A percentile compares a stretch with the other conserved stretches of the same genome.
Evolutionary conservation across 2,329 filamentous ascomycete genomes (phyloP).

Genomic region (Acrodontium crateriforme): DNA sequence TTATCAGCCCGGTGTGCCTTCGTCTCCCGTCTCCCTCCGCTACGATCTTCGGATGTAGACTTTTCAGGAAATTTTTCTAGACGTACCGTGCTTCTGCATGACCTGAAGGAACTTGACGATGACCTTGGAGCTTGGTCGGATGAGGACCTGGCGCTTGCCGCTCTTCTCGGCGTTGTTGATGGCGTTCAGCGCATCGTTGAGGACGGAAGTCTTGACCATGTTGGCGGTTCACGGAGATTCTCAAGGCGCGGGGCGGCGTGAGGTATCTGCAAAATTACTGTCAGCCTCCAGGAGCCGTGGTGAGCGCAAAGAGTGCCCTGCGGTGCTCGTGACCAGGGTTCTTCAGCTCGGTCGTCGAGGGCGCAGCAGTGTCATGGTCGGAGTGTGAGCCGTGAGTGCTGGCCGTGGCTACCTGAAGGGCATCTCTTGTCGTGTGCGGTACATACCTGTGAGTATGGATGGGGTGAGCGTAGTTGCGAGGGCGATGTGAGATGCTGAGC

Average conservation of each 20-base stretch:
- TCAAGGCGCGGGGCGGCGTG: constrained; percentile 53
- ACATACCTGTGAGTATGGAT: too few relatives aligned
- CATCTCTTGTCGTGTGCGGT: constrained; percentile 20
- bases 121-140: constrained; percentile 97
- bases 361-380: constrained; percentile 32
- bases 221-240: constrained; percentile 69
- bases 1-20: constrained; percentile 81
- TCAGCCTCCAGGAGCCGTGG: constrained; percentile 50
- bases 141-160: constrained; percentile 98
- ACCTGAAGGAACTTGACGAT: constrained; percentile 98
- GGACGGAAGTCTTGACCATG: constrained; percentile 98
- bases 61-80: constrained; percentile 3
- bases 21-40: constrained; percentile 1
- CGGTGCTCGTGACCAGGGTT: constrained; percentile 40
- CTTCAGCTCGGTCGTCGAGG: constrained; percentile 48
- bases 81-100: constrained; percentile 99
- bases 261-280: constrained; percentile 42
- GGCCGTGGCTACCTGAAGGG: constrained; percentile 38
- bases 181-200: constrained; percentile 73
- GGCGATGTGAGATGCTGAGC: too few relatives aligned
- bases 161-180: constrained; percentile 99
- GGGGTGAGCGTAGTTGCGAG: too few relatives aligned
- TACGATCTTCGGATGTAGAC: constrained; percentile 1
- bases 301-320: constrained; percentile 56
- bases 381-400: constrained; percentile 28